Evolutionary conservation across 2,329 filamentous ascomycete genomes (phyloP), one percentile per base, ranked within the genome.

Genomic region (Aspergillus chevalieri): DNA sequence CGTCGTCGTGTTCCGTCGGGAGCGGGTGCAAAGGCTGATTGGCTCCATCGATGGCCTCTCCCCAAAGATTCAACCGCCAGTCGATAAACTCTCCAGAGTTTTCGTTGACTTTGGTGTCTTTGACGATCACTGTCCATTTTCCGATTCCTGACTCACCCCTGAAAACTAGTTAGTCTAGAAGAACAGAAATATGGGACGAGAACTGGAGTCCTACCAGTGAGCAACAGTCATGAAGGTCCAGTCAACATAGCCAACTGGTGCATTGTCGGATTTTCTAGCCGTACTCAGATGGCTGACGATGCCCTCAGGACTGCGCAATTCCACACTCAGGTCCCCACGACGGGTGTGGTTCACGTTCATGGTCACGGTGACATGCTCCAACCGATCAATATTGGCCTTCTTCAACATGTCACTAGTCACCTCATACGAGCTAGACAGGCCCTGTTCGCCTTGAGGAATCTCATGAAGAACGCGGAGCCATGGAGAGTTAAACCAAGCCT

Each of bases 221-320:
- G 85, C 91, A 34, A 98, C 93, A 53, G 86, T 94, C 93, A 98
- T 98, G 63, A 98, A 98, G 0, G 92, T 97, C 93, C 93, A 98
- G 71, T 97, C 89, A 34, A 84, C 74, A 66, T 97, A 98, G 7
- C 93, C 93, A 19, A 72, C 70, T 0, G 72, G 65, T 33, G 78
- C 79, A 1, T 78, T 74, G 67, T 98, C 93, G 19, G 81, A 69
- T 52, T 78, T 78, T 56, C 93, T 86, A 1, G 85, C 76, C 10
- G 84, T 87, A 4, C 91, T 86, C 47, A 98, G 81, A 64, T 95
- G 85, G 64, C 89, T 95, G 55, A 89, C 76, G 50, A 96, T 74
- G 8, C 89, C 87, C 28, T 82, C 76, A 0, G 93, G 93, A 60
- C 90, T 95, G 64, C 88, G 82, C 43, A 98, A 76, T 64, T 98